Evolutionary conservation across 2,329 filamentous ascomycete species (phyloP).

Genomic region (Dactylellina leptospora): DNA sequence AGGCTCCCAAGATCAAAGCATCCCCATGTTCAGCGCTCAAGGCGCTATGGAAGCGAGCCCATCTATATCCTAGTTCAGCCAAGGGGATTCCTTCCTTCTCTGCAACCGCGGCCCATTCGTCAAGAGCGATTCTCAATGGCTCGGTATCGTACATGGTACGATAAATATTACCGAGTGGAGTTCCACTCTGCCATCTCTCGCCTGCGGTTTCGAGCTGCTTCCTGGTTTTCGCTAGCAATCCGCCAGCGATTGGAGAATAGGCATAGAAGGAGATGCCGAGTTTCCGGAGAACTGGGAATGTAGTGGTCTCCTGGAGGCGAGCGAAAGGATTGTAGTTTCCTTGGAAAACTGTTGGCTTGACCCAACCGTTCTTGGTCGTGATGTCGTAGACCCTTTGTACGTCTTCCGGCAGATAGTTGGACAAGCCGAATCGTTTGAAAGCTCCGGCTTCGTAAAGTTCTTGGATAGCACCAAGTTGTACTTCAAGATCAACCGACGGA

Average conservation of each 20-base stretch:
- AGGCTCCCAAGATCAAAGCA: slow-evolving; percentile 70
- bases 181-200: slow-evolving; percentile 29
- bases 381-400: slow-evolving; percentile 84
- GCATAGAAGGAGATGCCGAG: slow-evolving; percentile 81
- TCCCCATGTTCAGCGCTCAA: slow-evolving; percentile 65
- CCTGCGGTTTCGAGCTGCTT: slow-evolving; percentile 31
- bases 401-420: slow-evolving; percentile 86
- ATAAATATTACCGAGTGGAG: slow-evolving; percentile 32
- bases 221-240: slow-evolving; percentile 69
- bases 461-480: slow-evolving; percentile 79
- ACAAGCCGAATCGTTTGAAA: slow-evolving; percentile 81
- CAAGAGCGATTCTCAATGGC: slow-evolving; percentile 17
- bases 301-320: slow-evolving; percentile 76
- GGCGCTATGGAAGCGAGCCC: slow-evolving; percentile 74
- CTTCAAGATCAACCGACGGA: slow-evolving; percentile 75
- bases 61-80: slow-evolving; percentile 77
- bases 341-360: slow-evolving; percentile 83
- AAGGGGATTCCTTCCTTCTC: slow-evolving; percentile 74
- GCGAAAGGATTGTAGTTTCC: slow-evolving; percentile 88
- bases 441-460: slow-evolving; percentile 86
- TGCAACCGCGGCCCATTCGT: slow-evolving; percentile 56
- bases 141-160: slow-evolving; percentile 42
- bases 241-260: slow-evolving; percentile 84
- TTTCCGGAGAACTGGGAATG: slow-evolving; percentile 77
- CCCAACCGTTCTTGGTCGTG: slow-evolving; percentile 81